Evolutionary conservation across 2,329 filamentous ascomycete genomes (phyloP), one percentile per base, ranked within the genome.

Genomic region (Rhinocladiella mackenziei): DNA sequence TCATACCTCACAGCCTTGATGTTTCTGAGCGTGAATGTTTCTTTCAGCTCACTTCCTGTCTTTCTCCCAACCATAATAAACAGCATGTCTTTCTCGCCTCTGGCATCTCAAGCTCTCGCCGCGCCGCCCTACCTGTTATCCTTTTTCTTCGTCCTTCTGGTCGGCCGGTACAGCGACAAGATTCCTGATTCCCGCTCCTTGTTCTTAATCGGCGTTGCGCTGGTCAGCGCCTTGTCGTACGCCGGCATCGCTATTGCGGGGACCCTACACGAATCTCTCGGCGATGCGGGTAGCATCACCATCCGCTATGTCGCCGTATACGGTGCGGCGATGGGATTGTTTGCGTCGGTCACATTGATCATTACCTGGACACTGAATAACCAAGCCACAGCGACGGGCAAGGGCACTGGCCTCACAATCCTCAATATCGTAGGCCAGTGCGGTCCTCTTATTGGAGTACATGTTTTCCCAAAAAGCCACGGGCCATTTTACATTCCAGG

Each of bases 341-440:
- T 94, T 71, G 81, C 78, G 48, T 84, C 87, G 14, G 84, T 94
- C 45, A 88, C 87, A 0, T 74, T 94, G 22, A 83, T 89, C 55
- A 85, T 95, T 44, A 84, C 86, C 1, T 95, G 89, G 89, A 86
- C 78, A 25, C 78, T 95, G 59, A 94, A 94, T 61, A 95, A 94
- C 63, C 86, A 92, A 60, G 68, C 76, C 40, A 80, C 73, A 9
- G 78, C 82, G 50, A 78, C 77, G 39, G 77, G 80, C 5, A 84
- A 85, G 54, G 86, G 86, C 0, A 80, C 80, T 1, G 86, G 84
- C 1, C 86, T 94, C 58, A 86, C 84, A 1, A 72, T 95, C 22
- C 64, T 96, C 59, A 89, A 95, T 63, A 59, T 88, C 25, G 74
- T 95, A 10, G 89, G 87, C 1, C 87, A 94, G 66, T 83, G 81